phyloP scores from a whole-genome alignment of 2,329 filamentous ascomycete genomes.

The Phoma herbarum region DNA sequence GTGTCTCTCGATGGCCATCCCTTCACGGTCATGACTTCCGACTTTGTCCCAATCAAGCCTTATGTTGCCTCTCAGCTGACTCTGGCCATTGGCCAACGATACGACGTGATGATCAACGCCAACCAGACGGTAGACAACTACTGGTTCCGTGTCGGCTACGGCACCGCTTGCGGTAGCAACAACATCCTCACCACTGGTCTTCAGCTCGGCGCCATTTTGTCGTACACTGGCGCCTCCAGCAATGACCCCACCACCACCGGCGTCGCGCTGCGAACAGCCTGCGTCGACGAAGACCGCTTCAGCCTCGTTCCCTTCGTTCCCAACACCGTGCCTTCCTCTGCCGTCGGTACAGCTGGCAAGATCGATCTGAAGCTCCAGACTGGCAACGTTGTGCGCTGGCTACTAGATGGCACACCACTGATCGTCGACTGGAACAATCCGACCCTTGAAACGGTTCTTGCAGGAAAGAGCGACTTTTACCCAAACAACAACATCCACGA shows the following conservation, averaged over 20 bases:
- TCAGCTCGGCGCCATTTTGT: constrained; percentile 51
- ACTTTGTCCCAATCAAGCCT: constrained; percentile 55
- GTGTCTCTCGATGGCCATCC: constrained; percentile 53
- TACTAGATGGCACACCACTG: constrained; percentile 52
- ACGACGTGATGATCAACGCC: constrained; percentile 58
- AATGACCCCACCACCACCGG: constrained; percentile 48
- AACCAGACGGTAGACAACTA: constrained; percentile 56
- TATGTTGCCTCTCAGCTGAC: constrained; percentile 48
- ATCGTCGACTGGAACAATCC: constrained; percentile 55
- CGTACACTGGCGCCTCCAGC: constrained; percentile 49
- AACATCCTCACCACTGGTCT: constrained; percentile 39
- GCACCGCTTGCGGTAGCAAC: constrained; percentile 44
- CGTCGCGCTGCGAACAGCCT: constrained; percentile 46
- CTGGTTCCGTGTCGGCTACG: constrained; percentile 56
- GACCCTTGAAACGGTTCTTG: constrained; percentile 55
- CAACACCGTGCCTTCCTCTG: constrained; percentile 50
- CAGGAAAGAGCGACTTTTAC: constrained; percentile 37
- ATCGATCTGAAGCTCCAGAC: constrained; percentile 39
- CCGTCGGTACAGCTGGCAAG: constrained; percentile 40
- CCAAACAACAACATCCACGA: constrained; percentile 42
- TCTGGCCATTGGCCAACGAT: constrained; percentile 53
- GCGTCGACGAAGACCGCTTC: constrained; percentile 49
- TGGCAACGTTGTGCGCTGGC: constrained; percentile 54
- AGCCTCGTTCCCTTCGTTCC: constrained; percentile 52
- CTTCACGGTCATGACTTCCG: constrained; percentile 54